phyloP scores from a whole-genome alignment of 1,139 yeast species.

The Petasospora fabianii region DNA sequence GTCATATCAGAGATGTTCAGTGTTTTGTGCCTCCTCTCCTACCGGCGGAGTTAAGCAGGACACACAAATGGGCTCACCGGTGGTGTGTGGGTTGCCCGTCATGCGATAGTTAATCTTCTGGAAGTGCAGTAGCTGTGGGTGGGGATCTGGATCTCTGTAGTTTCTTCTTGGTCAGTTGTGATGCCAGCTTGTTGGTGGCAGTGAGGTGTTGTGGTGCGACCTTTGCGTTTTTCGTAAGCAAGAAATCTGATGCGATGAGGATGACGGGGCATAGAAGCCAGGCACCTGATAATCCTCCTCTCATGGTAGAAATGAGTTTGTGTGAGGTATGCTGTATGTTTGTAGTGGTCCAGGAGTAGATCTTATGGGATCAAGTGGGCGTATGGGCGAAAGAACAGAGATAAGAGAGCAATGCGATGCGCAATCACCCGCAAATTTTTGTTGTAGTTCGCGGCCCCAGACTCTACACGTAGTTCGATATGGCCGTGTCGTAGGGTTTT shows the following conservation, averaged over 20 bases:
- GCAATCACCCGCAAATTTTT: too few species aligned
- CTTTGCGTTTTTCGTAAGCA: conserved; percentile 18
- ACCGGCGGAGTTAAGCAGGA: neutral
- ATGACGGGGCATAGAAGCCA: conserved; percentile 25
- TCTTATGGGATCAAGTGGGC: neutral
- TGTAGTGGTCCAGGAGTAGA: too few species aligned
- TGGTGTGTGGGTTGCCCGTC: too few species aligned
- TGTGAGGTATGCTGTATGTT: neutral
- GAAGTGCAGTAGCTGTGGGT: conserved; percentile 6
- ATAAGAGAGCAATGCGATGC: too few species aligned
- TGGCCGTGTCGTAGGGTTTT: too few species aligned
- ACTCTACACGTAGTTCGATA: too few species aligned
- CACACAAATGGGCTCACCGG: too few species aligned
- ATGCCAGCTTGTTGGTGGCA: conserved; percentile 18
- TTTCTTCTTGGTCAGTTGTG: conserved; percentile 16
- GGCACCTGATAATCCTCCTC: conserved; percentile 14
- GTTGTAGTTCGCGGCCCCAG: too few species aligned
- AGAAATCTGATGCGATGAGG: conserved; percentile 22
- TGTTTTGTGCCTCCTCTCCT: too few species aligned
- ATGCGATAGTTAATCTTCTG: conserved; percentile 2
- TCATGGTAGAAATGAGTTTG: conserved; percentile 1
- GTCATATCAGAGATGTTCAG: too few species aligned
- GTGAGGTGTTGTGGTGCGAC: conserved; percentile 17
- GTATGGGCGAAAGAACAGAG: too few species aligned
- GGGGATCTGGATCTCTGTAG: conserved; percentile 3